Evolutionary conservation across 2,329 filamentous ascomycete species (phyloP), one percentile per base, ranked within the genome.

Genomic region (Grosmannia clavigera): DNA sequence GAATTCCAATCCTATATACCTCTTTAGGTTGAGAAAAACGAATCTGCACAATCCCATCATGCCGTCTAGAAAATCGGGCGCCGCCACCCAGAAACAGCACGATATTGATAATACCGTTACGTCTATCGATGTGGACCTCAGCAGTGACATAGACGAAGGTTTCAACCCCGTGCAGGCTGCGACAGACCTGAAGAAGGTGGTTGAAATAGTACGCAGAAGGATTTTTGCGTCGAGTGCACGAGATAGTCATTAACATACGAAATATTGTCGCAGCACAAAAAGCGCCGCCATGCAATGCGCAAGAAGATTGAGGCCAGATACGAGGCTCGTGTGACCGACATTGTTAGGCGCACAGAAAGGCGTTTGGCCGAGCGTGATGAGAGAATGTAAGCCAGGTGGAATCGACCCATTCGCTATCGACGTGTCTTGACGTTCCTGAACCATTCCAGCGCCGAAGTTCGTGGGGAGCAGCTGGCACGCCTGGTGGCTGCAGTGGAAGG

Each of bases 291-390:
- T 29, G 59, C 48, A 3, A 46, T 53, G 2, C 63, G 65, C 50
- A 62, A 65, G 51, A 60, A 64, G 43, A 67, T 68, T 58, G 63
- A 66, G 59, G 59, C 59, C 9, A 51, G 57, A 38, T 64, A 64
- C 50, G 58, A 64, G 33, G 56, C 58, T 53, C 60, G 56, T 43
- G 64, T 67, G 35, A 60, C 64, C 55, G 61, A 64, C 33, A 65
- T 67, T 55, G 61, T 61, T 60, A 55, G 61, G 54, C 63, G 60
- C 12, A 58, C 65, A 5, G 62, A 65, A 33, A 63, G 58, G 31
- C 63, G 60, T 2, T 25, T 65, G 40, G 61, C 54, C 35, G 63
- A 66, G 46, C 55, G 40, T 3, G 60, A 63, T 7, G 57, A 57
- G 40, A n/a, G 31, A n/a, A 12, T 57, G 61, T 63, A 59, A 27